Conservation (phyloP, 768 basidiomycete species). For the Kwoniella dejecticola region DNA sequence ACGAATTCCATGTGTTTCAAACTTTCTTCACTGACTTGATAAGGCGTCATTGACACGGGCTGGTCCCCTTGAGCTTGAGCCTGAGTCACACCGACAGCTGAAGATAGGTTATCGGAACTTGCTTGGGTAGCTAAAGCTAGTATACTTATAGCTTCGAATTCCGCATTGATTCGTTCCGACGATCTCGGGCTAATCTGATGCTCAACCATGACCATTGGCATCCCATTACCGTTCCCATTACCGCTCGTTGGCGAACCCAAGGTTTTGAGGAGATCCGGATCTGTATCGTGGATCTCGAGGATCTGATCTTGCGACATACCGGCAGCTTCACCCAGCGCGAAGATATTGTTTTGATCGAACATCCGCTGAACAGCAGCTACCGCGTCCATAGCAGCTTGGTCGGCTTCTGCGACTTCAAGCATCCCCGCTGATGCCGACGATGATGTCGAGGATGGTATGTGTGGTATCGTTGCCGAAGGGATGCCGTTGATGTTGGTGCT, state of each 20-base stretch:
- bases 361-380: constrained; percentile 18
- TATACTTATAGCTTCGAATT: constrained; percentile 10
- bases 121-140: background rate
- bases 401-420: background rate
- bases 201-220: background rate
- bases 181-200: background rate
- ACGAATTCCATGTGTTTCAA: constrained; percentile 15
- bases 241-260: background rate
- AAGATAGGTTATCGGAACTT: background rate
- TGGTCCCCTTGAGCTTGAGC: no score
- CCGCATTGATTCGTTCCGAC: background rate
- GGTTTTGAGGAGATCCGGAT: constrained; percentile 9
- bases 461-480: no score
- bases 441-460: no score
- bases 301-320: constrained; percentile 28
- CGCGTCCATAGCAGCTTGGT: constrained; percentile 6
- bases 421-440: background rate
- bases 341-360: constrained; percentile 30
- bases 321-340: constrained; percentile 24
- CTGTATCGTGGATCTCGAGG: constrained; percentile 17
- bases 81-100: background rate
- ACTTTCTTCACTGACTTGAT: constrained; percentile 5
- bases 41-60: background rate
- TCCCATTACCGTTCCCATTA: background rate
- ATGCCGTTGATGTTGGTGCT: no score